Evolutionary conservation across 2,329 filamentous ascomycete genomes (phyloP).

Genomic region (Cladophialophora exuberans): DNA sequence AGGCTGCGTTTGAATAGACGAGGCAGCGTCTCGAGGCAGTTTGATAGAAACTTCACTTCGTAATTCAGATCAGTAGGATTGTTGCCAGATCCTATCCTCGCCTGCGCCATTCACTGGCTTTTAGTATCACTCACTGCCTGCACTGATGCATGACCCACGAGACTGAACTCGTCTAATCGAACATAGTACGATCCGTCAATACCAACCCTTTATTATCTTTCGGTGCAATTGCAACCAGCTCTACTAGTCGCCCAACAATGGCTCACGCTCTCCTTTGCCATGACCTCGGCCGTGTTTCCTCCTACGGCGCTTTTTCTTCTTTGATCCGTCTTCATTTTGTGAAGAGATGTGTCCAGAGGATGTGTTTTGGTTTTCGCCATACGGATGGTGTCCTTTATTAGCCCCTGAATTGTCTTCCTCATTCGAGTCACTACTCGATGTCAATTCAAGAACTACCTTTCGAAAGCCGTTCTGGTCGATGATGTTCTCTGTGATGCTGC

Average conservation of each 20-base stretch:
- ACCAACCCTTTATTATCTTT: not conserved
- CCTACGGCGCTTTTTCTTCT: conserved; percentile 28
- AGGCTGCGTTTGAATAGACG: too few relatives aligned
- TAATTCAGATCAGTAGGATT: too few relatives aligned
- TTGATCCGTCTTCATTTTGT: conserved; percentile 10
- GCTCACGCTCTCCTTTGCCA: conserved; percentile 25
- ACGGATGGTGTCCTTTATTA: conserved; percentile 19
- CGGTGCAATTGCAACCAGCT: conserved; percentile 3
- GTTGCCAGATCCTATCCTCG: too few relatives aligned
- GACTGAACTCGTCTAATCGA: too few relatives aligned
- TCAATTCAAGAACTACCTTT: conserved; percentile 75
- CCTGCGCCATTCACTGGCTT: too few relatives aligned
- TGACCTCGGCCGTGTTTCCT: conserved; percentile 20
- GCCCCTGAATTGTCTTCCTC: conserved; percentile 33
- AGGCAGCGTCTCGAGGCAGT: too few relatives aligned
- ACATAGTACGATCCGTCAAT: not conserved
- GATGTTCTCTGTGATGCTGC: conserved; percentile 79
- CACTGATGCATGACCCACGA: too few relatives aligned
- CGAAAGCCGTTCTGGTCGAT: conserved; percentile 73
- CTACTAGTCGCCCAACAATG: conserved; percentile 23
- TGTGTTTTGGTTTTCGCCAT: conserved; percentile 4
- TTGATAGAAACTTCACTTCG: too few relatives aligned
- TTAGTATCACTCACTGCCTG: too few relatives aligned
- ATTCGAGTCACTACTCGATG: conserved; percentile 57
- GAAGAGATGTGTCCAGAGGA: not conserved